Base-by-base conservation (phyloP, 2,329 filamentous ascomycete genomes). In the Colletotrichum tanaceti region DNA sequence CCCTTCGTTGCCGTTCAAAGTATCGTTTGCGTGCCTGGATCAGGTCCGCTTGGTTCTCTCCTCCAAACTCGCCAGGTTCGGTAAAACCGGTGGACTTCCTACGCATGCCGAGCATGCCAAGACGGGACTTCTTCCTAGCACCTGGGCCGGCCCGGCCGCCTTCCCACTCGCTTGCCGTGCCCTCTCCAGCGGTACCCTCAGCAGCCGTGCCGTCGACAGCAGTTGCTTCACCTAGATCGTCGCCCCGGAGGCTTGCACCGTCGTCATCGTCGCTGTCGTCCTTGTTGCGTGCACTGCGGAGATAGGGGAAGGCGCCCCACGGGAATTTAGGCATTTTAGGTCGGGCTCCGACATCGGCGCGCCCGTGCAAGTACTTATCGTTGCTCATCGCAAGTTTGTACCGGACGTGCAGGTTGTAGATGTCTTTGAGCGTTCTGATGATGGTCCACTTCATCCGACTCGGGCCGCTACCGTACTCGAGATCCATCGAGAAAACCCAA, bases 371-470 rank as follows among this genome's bases (percentile, higher is more conserved):
- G 72, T 95, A 93, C 73, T 93, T 93, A 72, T 97, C 93, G 69
- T 93, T 94, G 70, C 91, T 90, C 67, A 92, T 88, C 68, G 94
- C 91, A 62, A 97, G 85, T 77, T 96, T 97, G 85, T 98, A 99
- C 74, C 97, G 94, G 75, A 94, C 85, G 79, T 99, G 96, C 43
- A 99, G 84, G 74, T 98, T 97, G 73, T 93, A 89, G 73, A 99
- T 97, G 77, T 99, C 96, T 73, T 89, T 87, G 46, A 98, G 87
- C 11, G 93, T 94, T 62, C 96, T 88, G 74, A 93, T 90, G 67
- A 99, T 93, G 20, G 93, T 91, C 96, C 96, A 99, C 76, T 93
- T 93, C 97, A 99, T 98, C 65, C 96, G 88, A 63, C 95, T 98
- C 64, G 96, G 89, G 0, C 96, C 97, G 76, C 93, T 98, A 16